These are phyloP conservation scores for Melampsora abietis-canadensis DNA, from an alignment of 1,284 basidiomycete species.

Conservation along the genomic window DNA sequence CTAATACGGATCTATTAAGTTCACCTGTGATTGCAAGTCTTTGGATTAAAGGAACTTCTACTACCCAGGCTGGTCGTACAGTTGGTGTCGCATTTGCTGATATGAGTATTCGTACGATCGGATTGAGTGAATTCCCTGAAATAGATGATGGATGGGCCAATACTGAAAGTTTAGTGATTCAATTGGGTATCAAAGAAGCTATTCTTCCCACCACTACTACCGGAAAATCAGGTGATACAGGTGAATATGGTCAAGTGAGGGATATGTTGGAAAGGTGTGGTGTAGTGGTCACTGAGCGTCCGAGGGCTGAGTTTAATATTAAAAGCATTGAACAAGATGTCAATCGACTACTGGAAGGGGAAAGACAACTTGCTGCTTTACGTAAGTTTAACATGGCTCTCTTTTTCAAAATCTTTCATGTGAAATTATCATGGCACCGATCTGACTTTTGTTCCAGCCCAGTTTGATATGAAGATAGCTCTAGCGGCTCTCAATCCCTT, in stretches of 20 bases:
- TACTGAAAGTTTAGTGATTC: slow-evolving; percentile 81
- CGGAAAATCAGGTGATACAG: slow-evolving; percentile 72
- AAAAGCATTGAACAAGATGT: slow-evolving; percentile 83
- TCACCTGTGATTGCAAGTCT: slow-evolving; percentile 90
- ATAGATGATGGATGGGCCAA: slow-evolving; percentile 62
- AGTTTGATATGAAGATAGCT: slow-evolving; percentile 73
- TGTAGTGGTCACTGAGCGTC: slow-evolving; percentile 82
- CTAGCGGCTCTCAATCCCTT: slow-evolving; percentile 78
- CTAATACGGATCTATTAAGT: slow-evolving; percentile 72
- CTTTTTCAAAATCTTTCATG: background rate
- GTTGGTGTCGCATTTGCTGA: slow-evolving; percentile 62
- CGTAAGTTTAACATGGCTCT: slow-evolving; percentile 56
- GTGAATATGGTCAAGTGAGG: slow-evolving; percentile 63
- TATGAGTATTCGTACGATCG: slow-evolving; percentile 58
- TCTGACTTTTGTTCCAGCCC: slow-evolving; percentile 56
- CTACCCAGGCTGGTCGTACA: slow-evolving; percentile 57
- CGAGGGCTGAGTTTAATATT: slow-evolving; percentile 76
- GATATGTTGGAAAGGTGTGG: slow-evolving; percentile 74
- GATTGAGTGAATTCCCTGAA: slow-evolving; percentile 83
- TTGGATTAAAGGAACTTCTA: slow-evolving; percentile 61
- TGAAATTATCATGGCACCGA: background rate
- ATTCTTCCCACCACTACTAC: slow-evolving; percentile 60
- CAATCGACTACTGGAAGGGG: slow-evolving; percentile 66
- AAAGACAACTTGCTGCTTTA: slow-evolving; percentile 56
- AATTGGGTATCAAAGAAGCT: slow-evolving; percentile 94